phyloP scores from a whole-genome alignment of 192 early-diverging fungal species.

The Backusella sp. region DNA sequence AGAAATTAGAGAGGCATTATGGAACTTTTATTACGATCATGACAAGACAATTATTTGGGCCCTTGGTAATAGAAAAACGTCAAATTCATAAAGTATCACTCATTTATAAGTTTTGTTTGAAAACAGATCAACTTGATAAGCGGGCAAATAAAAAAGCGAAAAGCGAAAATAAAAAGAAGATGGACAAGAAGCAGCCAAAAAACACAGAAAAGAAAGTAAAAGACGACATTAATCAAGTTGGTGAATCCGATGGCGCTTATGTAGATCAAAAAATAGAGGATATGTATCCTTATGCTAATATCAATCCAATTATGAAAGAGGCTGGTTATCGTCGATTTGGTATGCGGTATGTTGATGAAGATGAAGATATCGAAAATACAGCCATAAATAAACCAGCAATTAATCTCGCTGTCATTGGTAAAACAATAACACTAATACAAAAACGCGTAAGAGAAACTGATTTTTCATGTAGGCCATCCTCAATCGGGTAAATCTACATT shows the following conservation, averaged over 20 bases:
- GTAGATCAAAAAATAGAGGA: neutral
- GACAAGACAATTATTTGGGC: slow-evolving; percentile 64
- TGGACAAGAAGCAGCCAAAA: neutral
- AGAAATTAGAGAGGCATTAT: slow-evolving; percentile 71
- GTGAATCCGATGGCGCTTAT: neutral
- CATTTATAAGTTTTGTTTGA: neutral
- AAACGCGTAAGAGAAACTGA: neutral
- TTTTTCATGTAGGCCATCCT: slow-evolving; percentile 67
- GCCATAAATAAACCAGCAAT: slow-evolving; percentile 62
- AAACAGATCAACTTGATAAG: neutral
- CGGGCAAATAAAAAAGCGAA: slow-evolving; percentile 11
- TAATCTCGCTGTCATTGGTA: slow-evolving; percentile 78
- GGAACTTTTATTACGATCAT: slow-evolving; percentile 74
- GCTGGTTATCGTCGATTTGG: neutral
- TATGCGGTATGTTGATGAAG: slow-evolving; percentile 47
- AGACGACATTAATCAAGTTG: neutral
- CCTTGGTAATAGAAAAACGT: slow-evolving; percentile 53
- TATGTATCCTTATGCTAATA: neutral
- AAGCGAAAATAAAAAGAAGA: slow-evolving; percentile 16
- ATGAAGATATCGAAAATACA: slow-evolving; percentile 67
- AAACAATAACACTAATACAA: neutral
- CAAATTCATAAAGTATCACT: neutral
- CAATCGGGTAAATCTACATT: slow-evolving; percentile 97
- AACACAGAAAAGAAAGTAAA: neutral
- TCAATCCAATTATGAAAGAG: neutral